Evolutionary conservation across 2,329 filamentous ascomycete genomes (phyloP).

Genomic region (Venturia aucupariae): DNA sequence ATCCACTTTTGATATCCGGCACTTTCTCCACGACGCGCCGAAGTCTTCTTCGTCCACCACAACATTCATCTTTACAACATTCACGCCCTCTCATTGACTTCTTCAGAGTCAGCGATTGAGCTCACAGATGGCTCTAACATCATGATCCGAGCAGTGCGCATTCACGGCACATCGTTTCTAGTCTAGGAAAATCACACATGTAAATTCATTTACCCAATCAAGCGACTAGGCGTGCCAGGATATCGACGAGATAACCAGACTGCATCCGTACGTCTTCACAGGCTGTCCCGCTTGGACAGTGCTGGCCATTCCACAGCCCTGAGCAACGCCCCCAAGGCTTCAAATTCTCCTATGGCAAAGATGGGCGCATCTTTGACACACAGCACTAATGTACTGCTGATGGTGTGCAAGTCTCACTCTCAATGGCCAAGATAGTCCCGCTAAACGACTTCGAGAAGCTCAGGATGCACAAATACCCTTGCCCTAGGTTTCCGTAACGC

Average conservation of each 20-base stretch:
- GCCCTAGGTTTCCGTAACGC: not conserved
- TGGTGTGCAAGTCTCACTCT: not conserved
- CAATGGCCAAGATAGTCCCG: not conserved
- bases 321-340: not conserved
- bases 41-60: no score
- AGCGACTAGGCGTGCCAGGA: not conserved
- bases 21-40: no score
- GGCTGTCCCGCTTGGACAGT: not conserved
- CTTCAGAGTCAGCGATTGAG: not conserved
- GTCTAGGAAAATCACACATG: not conserved
- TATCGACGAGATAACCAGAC: not conserved
- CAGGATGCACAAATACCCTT: not conserved
- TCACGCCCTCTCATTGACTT: not conserved
- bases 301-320: not conserved
- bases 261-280: not conserved
- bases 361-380: not conserved
- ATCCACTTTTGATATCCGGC: no score
- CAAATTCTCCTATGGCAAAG: not conserved
- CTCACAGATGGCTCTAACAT: not conserved
- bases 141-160: not conserved
- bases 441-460: not conserved
- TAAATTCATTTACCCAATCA: not conserved
- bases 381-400: not conserved
- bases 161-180: not conserved
- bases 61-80: no score